phyloP scores from a whole-genome alignment of 768 basidiomycete genomes.

The Saitozyma podzolica region DNA sequence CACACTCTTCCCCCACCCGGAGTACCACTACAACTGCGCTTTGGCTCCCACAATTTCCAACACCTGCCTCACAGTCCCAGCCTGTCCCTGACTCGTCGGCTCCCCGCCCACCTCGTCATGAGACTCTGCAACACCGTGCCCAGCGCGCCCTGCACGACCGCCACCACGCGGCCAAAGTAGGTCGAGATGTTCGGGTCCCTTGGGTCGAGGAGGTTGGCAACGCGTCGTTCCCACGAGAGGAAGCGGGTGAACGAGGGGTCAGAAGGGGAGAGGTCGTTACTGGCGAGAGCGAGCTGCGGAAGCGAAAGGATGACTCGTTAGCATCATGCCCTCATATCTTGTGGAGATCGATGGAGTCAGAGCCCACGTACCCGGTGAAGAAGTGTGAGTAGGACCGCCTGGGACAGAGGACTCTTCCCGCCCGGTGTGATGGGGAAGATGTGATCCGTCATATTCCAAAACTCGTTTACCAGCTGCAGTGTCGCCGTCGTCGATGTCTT shows the following conservation, averaged over 20 bases:
- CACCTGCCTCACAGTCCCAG: not conserved
- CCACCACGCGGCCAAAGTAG: slow-evolving; percentile 9
- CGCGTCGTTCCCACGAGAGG: slow-evolving; percentile 20
- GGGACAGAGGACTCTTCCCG: slow-evolving; percentile 24
- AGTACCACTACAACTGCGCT: not conserved
- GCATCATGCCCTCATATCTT: not conserved
- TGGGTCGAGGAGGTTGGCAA: slow-evolving; percentile 19
- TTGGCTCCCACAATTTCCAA: not conserved
- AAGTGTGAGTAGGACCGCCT: slow-evolving; percentile 47
- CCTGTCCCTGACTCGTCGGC: not conserved
- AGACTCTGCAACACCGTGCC: slow-evolving; percentile 19
- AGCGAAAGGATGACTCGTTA: not conserved
- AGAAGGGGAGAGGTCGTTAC: slow-evolving; percentile 14
- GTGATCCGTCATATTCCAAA: slow-evolving; percentile 22
- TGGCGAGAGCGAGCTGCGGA: slow-evolving; percentile 18
- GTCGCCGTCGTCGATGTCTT: slow-evolving; percentile 19
- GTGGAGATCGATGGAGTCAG: not conserved
- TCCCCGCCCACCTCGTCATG: not conserved
- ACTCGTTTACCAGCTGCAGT: slow-evolving; percentile 26
- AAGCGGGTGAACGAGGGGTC: slow-evolving; percentile 12
- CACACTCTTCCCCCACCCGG: too few relatives aligned
- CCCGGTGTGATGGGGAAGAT: slow-evolving; percentile 28
- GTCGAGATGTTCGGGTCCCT: slow-evolving; percentile 3
- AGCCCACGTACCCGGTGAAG: slow-evolving; percentile 34
- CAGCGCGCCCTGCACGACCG: slow-evolving; percentile 13